Evolutionary conservation across 768 basidiomycete genomes (phyloP), one percentile per base, ranked within the genome.

Genomic region (Psilocybe azurescens): DNA sequence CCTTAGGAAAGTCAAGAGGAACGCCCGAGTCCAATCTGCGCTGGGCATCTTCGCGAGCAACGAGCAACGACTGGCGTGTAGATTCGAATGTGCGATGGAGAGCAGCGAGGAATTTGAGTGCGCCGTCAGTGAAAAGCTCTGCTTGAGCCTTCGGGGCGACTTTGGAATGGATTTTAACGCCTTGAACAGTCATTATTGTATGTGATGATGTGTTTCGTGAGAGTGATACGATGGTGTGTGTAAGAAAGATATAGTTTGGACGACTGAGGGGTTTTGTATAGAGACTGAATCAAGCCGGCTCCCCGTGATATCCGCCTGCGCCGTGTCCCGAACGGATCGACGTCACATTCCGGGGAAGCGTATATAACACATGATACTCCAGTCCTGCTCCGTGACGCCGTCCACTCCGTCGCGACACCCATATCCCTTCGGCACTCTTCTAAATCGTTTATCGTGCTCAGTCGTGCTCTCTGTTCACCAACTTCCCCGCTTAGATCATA

Each of bases 1-100:
- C 96, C 9, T 88, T 70, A 1, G 87, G 88, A 77, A 99, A 99
- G 72, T 94, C 91, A 64, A 98, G 87, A 50, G 84, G 77, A 53
- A 86, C 83, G 54, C 95, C 94, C 0, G 90, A 84, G 76, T 97
- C 95, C 66, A 83, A 89, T 56, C 84, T 84, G 63, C 89, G 86
- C 73, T 94, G 94, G 3, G 88, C 85, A 54, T 88, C 87, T 70
- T 91, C 86, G 58, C 93, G 91, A 5, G 92, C 90, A 61, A 84
- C 81, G 65, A 95, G 88, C 67, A 95, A 87, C 58, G 79, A 81
- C 79, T 93, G 92, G 63, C 97, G 87, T 18, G 93, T 95, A 5
- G 86, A 73, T 70, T 99, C 92, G 76, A 99, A 99, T 1, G 95
- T 97, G 65, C 94, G 81, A 75, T 99, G 97, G n/a, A 99, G 85